These are phyloP conservation scores for Pichia scutulata DNA, from an alignment of 805 yeast species.

Conservation along the genomic window DNA sequence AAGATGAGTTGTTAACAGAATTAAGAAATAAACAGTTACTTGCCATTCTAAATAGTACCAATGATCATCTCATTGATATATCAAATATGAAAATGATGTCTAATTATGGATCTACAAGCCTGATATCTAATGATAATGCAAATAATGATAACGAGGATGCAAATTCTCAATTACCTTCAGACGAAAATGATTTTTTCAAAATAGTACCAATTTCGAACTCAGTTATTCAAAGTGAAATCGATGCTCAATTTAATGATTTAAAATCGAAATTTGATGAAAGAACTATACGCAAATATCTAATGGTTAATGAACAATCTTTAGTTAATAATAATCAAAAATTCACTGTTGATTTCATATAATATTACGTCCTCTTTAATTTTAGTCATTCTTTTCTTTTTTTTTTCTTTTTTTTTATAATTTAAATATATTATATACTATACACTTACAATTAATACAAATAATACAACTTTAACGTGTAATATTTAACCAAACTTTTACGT, in stretches of 20 bases:
- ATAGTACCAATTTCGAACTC: slow-evolving; percentile 5
- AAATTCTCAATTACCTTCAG: slow-evolving; percentile 2
- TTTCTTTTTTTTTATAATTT: not conserved
- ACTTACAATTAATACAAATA: not conserved
- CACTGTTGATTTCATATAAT: slow-evolving; percentile 1
- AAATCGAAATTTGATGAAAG: not conserved
- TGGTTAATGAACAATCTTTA: not conserved
- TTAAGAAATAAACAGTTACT: slow-evolving; percentile 27
- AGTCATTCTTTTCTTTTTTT: not conserved
- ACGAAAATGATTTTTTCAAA: slow-evolving; percentile 6
- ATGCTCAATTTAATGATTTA: slow-evolving; percentile 1
- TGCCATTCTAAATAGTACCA: slow-evolving; percentile 27
- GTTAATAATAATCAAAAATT: not conserved
- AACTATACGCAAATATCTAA: not conserved
- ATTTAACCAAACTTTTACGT: slow-evolving; percentile 34
- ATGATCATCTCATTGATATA: slow-evolving; percentile 27
- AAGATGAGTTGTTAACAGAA: slow-evolving; percentile 20
- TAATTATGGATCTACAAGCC: not conserved
- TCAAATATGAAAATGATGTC: slow-evolving; percentile 14
- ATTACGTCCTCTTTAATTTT: too few species aligned
- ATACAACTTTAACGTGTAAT: slow-evolving; percentile 22
- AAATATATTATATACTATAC: slow-evolving; percentile 1
- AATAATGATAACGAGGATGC: not conserved
- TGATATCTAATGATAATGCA: not conserved
- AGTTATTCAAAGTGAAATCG: slow-evolving; percentile 1